Percentiles rank a stretch among this genome's conserved stretches.
These are phyloP conservation scores for Botrytis hyacinthi DNA, from an alignment of 2,329 filamentous ascomycete genomes.

Conservation along the genomic window DNA sequence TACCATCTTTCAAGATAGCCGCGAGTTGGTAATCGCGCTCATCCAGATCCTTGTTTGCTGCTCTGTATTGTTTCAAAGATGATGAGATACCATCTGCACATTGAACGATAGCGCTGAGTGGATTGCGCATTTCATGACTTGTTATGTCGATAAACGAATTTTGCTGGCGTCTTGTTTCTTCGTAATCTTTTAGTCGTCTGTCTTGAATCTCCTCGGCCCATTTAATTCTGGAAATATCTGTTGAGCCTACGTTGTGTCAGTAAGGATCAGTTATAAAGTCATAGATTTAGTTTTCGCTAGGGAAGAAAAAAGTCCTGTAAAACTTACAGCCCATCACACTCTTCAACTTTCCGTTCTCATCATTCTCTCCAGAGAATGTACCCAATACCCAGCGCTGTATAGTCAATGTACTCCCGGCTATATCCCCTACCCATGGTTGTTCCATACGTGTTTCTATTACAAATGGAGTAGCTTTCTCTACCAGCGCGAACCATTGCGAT, in stretches of 20 bases:
- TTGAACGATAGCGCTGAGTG: conserved; percentile 59
- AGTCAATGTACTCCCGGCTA: conserved; percentile 57
- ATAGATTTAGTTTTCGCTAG: background rate
- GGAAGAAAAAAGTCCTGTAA: background rate
- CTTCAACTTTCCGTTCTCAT: conserved; percentile 62
- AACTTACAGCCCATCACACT: conserved; percentile 61
- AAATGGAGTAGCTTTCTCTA: conserved; percentile 5
- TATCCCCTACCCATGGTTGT: conserved; percentile 46
- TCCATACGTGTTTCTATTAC: conserved; percentile 19
- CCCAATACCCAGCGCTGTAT: conserved; percentile 79
- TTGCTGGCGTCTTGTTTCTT: conserved; percentile 64
- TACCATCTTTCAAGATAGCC: conserved; percentile 55
- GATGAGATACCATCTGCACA: conserved; percentile 64
- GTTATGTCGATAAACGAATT: conserved; percentile 80
- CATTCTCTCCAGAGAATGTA: conserved; percentile 71
- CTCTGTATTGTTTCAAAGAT: conserved; percentile 43
- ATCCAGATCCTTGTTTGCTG: conserved; percentile 35
- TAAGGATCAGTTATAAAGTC: conserved; percentile 41
- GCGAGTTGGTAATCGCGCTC: conserved; percentile 31
- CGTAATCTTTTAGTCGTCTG: conserved; percentile 51
- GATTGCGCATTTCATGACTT: conserved; percentile 63
- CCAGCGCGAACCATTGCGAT: conserved; percentile 21
- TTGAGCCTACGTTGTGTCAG: conserved; percentile 55
- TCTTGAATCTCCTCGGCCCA: conserved; percentile 45
- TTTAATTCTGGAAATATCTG: conserved; percentile 81